Conservation (phyloP, 2,329 filamentous ascomycete species). For the Alternaria angustiovoidea region DNA sequence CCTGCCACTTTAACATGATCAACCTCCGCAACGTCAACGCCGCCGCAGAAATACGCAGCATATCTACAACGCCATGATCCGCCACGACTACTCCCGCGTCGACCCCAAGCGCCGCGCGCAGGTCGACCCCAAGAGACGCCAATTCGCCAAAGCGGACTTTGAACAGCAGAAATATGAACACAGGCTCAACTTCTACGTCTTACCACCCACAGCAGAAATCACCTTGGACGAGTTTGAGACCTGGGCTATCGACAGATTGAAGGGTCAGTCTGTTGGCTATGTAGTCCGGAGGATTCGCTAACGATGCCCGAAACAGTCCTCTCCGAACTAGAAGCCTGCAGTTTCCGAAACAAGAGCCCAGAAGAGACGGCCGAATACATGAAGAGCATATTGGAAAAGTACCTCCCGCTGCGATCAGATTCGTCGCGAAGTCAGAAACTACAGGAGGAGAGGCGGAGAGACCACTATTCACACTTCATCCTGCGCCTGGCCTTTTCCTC, state of each 20-base stretch:
- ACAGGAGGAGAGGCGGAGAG: conserved; percentile 81
- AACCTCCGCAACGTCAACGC: conserved; percentile 1
- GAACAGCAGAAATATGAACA: conserved; percentile 81
- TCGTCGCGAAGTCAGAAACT: conserved; percentile 68
- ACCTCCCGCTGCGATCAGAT: conserved; percentile 80
- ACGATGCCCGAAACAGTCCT: conserved; percentile 65
- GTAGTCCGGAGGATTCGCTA: neutral
- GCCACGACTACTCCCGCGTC: conserved; percentile 54
- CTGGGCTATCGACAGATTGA: conserved; percentile 93
- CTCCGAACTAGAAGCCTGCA: conserved; percentile 90
- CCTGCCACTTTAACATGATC: conserved; percentile 27
- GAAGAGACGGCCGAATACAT: conserved; percentile 85
- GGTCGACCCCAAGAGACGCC: conserved; percentile 82
- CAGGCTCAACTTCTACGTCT: conserved; percentile 89
- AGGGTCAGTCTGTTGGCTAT: conserved; percentile 57
- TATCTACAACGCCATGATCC: conserved; percentile 41
- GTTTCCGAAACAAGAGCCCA: conserved; percentile 88
- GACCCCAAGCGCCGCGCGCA: conserved; percentile 77
- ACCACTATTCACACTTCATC: conserved; percentile 98
- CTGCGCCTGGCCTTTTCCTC: conserved; percentile 89
- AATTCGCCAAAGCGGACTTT: conserved; percentile 81
- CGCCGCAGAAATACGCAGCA: conserved; percentile 14
- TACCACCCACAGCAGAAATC: conserved; percentile 90
- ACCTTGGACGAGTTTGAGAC: conserved; percentile 97
- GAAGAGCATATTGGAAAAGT: conserved; percentile 85